Percentiles rank a stretch among this genome's conserved stretches.
Evolutionary conservation across 2,329 filamentous ascomycete genomes (phyloP).

Genomic region (Sporothrix luriei): DNA sequence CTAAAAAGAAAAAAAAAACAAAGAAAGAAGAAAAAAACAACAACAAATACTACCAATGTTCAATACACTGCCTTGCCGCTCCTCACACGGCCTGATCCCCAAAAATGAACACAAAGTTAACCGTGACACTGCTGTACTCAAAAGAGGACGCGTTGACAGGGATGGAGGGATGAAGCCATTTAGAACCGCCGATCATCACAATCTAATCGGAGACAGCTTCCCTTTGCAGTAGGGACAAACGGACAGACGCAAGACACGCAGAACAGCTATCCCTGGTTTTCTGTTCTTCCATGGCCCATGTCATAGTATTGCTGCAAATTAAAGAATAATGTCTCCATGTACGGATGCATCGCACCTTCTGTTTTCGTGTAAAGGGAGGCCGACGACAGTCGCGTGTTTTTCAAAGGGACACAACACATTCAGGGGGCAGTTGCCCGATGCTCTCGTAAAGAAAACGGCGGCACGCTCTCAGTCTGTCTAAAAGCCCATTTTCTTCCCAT

Average conservation of each 20-base stretch:
- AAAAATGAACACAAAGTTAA: not conserved
- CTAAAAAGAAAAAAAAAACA: too few relatives aligned
- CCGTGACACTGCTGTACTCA: not conserved
- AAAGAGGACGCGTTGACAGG: conserved; percentile 2
- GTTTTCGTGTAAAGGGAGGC: conserved; percentile 8
- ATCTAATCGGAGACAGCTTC: not conserved
- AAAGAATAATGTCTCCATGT: not conserved
- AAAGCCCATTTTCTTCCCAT: not conserved
- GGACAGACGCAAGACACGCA: not conserved
- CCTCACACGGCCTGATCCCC: too few relatives aligned
- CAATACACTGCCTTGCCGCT: too few relatives aligned
- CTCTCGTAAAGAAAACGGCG: too few relatives aligned
- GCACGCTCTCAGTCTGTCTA: too few relatives aligned
- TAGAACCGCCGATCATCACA: conserved; percentile 8
- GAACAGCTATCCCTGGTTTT: not conserved
- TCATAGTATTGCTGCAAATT: not conserved
- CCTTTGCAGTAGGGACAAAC: not conserved
- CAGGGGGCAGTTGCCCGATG: not conserved
- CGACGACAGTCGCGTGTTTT: not conserved
- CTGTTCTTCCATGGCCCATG: not conserved
- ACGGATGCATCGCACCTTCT: conserved; percentile 20
- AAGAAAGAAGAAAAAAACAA: too few relatives aligned
- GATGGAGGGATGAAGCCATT: not conserved
- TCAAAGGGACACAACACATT: not conserved
- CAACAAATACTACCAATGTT: too few relatives aligned